A percentile compares a stretch with the other conserved stretches of the same genome.
Conservation (phyloP, 345 rosid species). For the Citrus inodora region DNA sequence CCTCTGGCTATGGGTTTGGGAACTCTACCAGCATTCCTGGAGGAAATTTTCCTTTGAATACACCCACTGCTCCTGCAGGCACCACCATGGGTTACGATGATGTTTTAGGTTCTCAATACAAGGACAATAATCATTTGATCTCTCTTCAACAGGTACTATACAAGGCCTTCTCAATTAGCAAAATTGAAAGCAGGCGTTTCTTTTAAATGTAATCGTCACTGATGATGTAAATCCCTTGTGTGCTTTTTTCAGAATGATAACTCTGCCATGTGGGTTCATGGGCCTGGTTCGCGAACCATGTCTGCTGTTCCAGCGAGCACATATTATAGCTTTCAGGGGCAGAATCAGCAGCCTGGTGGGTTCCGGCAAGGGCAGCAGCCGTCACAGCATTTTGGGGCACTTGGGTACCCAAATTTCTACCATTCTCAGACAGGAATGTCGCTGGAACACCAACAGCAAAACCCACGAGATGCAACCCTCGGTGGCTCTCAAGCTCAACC, state of each 20-base stretch:
- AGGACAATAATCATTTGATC: slow-evolving; percentile 66
- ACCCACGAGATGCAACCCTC: slow-evolving; percentile 65
- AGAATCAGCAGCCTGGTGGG: slow-evolving; percentile 74
- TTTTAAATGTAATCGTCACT: background rate
- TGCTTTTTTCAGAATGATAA: slow-evolving; percentile 63
- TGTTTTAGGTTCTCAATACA: slow-evolving; percentile 75
- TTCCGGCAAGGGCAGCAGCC: slow-evolving; percentile 88
- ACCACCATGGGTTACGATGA: slow-evolving; percentile 71
- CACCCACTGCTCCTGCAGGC: slow-evolving; percentile 58
- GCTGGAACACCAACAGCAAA: slow-evolving; percentile 87
- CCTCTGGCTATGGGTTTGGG: slow-evolving; percentile 89
- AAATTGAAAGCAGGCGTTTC: background rate
- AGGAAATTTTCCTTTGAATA: slow-evolving; percentile 70
- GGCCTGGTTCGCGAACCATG: slow-evolving; percentile 76
- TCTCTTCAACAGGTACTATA: slow-evolving; percentile 71
- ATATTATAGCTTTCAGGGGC: slow-evolving; percentile 87
- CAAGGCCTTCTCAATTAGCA: background rate
- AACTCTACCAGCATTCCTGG: slow-evolving; percentile 64
- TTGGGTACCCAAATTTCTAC: slow-evolving; percentile 81
- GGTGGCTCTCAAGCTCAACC: slow-evolving; percentile 73
- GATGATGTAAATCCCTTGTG: background rate
- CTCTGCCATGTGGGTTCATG: slow-evolving; percentile 83
- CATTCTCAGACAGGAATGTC: slow-evolving; percentile 78
- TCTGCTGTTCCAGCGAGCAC: slow-evolving; percentile 67
- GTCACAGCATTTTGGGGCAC: slow-evolving; percentile 79